These are phyloP conservation scores for Aleurites moluccanus DNA, from an alignment of 441 rosid species.

Conservation along the genomic window DNA sequence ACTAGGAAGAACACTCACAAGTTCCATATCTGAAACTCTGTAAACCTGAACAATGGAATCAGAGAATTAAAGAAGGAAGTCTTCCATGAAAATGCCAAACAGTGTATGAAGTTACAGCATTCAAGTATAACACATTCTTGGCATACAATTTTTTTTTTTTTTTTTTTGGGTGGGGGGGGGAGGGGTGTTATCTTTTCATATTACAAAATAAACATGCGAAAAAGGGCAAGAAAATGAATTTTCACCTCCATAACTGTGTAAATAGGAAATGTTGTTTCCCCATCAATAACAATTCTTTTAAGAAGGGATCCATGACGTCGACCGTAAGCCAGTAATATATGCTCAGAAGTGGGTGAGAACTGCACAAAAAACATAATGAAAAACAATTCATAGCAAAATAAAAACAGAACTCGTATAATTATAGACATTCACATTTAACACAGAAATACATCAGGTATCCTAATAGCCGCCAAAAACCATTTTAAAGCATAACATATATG, in stretches of 20 bases:
- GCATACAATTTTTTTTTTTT: no score
- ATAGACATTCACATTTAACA: background rate
- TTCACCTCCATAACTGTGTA: conserved; percentile 91
- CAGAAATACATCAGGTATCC: background rate
- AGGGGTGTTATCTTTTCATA: background rate
- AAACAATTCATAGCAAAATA: conserved; percentile 13
- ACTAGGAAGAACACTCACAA: conserved; percentile 90
- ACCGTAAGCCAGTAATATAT: conserved; percentile 81
- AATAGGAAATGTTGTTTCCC: conserved; percentile 65
- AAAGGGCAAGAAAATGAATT: background rate
- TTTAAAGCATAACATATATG: background rate
- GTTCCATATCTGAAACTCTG: conserved; percentile 93
- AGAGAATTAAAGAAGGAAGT: conserved; percentile 12
- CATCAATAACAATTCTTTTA: conserved; percentile 75
- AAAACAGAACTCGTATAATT: background rate
- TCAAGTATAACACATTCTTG: background rate
- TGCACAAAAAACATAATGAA: conserved; percentile 38
- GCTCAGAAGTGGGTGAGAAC: conserved; percentile 94
- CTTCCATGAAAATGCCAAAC: background rate
- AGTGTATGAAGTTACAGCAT: background rate
- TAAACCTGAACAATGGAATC: conserved; percentile 52
- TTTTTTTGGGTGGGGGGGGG: background rate
- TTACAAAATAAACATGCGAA: background rate
- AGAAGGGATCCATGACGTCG: conserved; percentile 85
- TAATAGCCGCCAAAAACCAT: background rate